Evolutionary conservation across 2,329 filamentous ascomycete genomes (phyloP), one percentile per base, ranked within the genome.

Genomic region (Tolypocladium ophioglossoides): DNA sequence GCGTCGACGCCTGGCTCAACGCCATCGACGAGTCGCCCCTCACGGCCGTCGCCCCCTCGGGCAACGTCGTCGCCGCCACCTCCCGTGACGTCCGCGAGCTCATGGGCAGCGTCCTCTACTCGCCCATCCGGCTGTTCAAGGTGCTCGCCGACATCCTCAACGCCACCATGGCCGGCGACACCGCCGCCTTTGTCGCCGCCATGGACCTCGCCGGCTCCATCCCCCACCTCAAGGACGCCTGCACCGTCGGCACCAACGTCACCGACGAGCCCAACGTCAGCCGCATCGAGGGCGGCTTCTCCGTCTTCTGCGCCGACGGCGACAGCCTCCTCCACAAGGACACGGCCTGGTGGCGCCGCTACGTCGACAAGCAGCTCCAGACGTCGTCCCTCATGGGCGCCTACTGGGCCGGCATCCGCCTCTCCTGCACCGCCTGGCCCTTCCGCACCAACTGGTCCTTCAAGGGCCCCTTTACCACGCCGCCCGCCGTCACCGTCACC

Each of bases 391-490:
- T 67, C 20, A 62, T 70, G 12, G 72, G 67, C 20, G 56, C 63
- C 1, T 39, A 41, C 40, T 73, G 71, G 72, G 55, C 70, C 16
- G 48, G n/a, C 5, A 61, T 74, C 48, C 70, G 70, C 1, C 57
- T 76, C 9, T 55, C 61, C 7, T 79, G 76, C 64, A 61, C 65
- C 0, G 68, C 69, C 4, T 71, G 75, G 64, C 58, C 37, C 1
- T 61, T 72, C 30, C 63, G 66, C 1, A 65, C 74, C 8, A 68
- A 65, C 54, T 75, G 70, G 68, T 60, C 66, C n/a, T 77, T 74
- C 62, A 59, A 59, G 16, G 69, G 69, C 0, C 69, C 68, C 6
- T 72, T 68, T 35, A 61, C 58, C 6, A 65, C 64, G 1, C 67
- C 67, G 39, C 62, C 3, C 30, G 30, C n/a, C n/a, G n/a, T n/a